Evolutionary conservation across 2,329 filamentous ascomycete genomes (phyloP), one percentile per base, ranked within the genome.

Genomic region (Cladosporium colombiae): DNA sequence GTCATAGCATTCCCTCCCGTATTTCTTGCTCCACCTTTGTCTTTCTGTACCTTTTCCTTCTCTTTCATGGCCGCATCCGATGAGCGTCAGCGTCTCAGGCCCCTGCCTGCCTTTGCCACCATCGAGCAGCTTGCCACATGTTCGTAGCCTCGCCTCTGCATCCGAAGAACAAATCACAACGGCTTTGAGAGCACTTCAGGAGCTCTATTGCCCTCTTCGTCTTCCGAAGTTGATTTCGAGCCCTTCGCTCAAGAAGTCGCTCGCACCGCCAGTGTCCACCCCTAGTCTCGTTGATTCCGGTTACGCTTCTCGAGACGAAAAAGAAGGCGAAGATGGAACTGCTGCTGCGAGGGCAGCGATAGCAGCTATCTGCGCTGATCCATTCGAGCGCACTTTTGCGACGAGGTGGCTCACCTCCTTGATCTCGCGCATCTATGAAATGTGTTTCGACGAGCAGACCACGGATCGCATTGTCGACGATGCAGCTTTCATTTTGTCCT

Each of bases 61-160:
- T 53, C 4, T 10, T 33, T 21, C 16, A 55, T 55, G 27, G 52
- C 52, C 52, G 27, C 18, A 55, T 55, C 52, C 52, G 33, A 55
- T 55, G 52, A 55, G 27, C 52, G 31, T 4, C 29, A 55, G 52
- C 18, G 27, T 55, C 52, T 55, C 29, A 55, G 52, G 52, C 52
- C 52, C 52, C 52, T 55, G 52, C 52, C 52, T 55, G 52, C 52
- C 16, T 55, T 55, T 55, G 52, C 52, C 52, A 33, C 52, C 52
- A 55, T 55, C 52, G 52, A 55, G 52, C 27, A 55, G 52, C 52
- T 55, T 55, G 52, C 52, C 52, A 55, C 52, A 55, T 55, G 33
- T 55, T 55, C 52, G 52, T 55, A 55, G 52, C 52, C 52, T 55
- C 27, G 29, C 18, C 10, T 55, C 52, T 21, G 52, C 52, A 5